Base-by-base conservation (phyloP, 2,329 filamentous ascomycete genomes). In the Myrmaecium sp. region DNA sequence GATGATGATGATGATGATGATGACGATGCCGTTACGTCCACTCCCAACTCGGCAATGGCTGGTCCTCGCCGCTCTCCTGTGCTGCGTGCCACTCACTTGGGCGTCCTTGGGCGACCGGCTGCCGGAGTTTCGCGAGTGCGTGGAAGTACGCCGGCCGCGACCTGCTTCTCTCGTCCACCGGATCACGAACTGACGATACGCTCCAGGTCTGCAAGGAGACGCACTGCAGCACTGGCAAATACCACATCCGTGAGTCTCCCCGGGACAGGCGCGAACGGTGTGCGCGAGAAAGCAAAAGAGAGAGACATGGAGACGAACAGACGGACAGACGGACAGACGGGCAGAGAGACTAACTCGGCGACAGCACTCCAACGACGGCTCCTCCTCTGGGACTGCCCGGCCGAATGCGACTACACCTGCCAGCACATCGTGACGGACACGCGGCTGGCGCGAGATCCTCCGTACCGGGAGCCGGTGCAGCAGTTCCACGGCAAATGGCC, bases 401-500 rank as follows among this genome's bases (percentile, higher is more conserved):
- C 78, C 46, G 86, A 98, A 66, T 98, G 89, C 70, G 84, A 98
- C 62, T 92, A 98, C 60, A 76, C 80, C 33, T 98, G 89, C 62
- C 89, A 98, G 52, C 86, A 92, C 62, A 76, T 93, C 49, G 65
- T 91, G 33, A 95, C 89, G 30, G 55, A 69, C 40, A 57, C 58
- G 31, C 81, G 86, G 36, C 55, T 83, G 37, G 58, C 67, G 14
- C 60, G 66, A 35, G 66, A 70, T 33, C 67, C 69, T 17, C 68
- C 68, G 1, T 72, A 73, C 58, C 57, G 68, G 35, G 52, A 70
- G 16, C 66, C 73, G 7, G 54, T 94, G 26, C 74, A 86, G 30
- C 89, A 98, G 57, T 98, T 84, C 62, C 83, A 98, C 58, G 89
- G 89, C 17, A 98, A 98, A 66, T 98, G 89, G 89, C 89, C 89